A percentile compares a stretch with the other conserved stretches of the same genome.
Conservation (phyloP, 768 basidiomycete genomes). For the Russula compacta region DNA sequence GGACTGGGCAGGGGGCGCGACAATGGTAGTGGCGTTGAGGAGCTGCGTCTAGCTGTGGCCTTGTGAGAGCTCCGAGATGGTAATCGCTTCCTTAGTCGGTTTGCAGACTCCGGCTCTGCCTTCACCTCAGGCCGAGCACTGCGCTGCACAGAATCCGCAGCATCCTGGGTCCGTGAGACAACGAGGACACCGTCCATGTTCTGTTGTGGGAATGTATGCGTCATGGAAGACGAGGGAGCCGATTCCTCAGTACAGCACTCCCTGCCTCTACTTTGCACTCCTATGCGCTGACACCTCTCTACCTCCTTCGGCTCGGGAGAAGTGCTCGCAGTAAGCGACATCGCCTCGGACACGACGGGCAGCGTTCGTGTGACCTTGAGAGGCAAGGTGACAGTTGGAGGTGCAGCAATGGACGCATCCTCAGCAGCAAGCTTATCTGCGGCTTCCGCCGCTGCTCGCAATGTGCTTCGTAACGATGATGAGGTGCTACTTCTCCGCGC, state of each 20-base stretch:
- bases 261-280: neutral
- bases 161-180: neutral
- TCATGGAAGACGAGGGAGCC: neutral
- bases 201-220: neutral
- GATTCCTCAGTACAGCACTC: neutral
- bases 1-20: constrained; percentile 16
- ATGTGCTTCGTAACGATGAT: constrained; percentile 9
- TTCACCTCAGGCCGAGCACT: neutral
- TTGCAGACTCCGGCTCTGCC: neutral
- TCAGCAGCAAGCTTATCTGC: constrained; percentile 5
- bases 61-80: neutral
- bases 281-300: neutral
- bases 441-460: constrained; percentile 6
- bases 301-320: neutral
- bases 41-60: neutral
- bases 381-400: neutral
- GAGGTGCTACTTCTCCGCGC: constrained; percentile 4
- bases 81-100: neutral
- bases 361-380: neutral
- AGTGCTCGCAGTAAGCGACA: neutral
- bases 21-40: constrained; percentile 10
- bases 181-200: neutral
- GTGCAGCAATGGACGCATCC: neutral
- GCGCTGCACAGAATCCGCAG: neutral
- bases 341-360: neutral